Base-by-base conservation (phyloP, 129 eudicot species). In the Apium graveolens region DNA sequence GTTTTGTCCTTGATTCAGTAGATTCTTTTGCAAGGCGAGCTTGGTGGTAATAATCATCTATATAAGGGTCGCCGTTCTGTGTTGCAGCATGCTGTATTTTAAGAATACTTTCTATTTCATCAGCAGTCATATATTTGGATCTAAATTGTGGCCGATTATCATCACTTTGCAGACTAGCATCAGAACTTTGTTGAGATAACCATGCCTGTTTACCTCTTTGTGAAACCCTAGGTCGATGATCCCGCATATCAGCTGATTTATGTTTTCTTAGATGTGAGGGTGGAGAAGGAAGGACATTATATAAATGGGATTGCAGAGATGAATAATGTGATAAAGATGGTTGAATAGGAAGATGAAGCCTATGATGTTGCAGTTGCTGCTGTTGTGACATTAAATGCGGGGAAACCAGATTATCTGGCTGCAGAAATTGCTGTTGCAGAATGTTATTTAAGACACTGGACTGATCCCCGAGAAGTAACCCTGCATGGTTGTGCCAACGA, bases 31-130 rank as follows among this genome's bases (percentile, higher is more conserved):
- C 92, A 71, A 91, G 88, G 38, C 93, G 80, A 70, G 97, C 97
- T 85, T 89, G 97, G 81, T 92, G 97, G 76, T 96, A 92, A 82
- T 92, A 96, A 81, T 92, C 99, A 78, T 89, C 97, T 57, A 92
- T 80, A 78, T 96, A 96, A 1, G 96, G 97, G 76, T 96, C 99
- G 73, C 85, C 89, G 80, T 87, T 83, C 80, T 96, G 99, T 41
- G 99, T 84, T 49, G 93, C 88, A 83, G 93, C 89, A 87, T 90
- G 97, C 77, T 92, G 99, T 90, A 90, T 89, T 79, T 86, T 96
- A 35, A 92, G 88, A 82, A 96, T 90, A 82, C 93, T 83, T 62
- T 96, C 97, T 72, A 96, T 89, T 80, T 96, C 97, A 62, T 96
- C 97, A 57, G 88, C 84, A 2, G 99, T 87, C 99, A 96, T 96